phyloP scores from a whole-genome alignment of 164 flowering plant species.

The Dillenia suffruticosa region DNA sequence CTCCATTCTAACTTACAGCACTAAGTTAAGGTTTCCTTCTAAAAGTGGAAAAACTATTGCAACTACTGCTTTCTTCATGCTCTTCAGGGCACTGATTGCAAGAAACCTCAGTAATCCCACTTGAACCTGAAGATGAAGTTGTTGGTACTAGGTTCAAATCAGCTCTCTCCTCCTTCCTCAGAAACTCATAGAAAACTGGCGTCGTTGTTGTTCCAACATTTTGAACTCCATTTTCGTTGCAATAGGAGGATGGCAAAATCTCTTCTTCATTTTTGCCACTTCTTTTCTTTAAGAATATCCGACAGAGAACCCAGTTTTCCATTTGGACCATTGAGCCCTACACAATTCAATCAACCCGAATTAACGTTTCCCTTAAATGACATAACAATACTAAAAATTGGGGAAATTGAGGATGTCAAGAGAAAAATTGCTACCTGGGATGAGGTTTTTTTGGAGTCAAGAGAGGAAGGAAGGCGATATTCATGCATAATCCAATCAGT shows the following conservation, averaged over 20 bases:
- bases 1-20: too few species aligned
- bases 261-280: conserved; percentile 28
- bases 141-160: conserved; percentile 32
- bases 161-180: conserved; percentile 29
- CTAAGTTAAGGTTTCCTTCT: conserved; percentile 21
- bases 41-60: conserved; percentile 35
- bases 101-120: conserved; percentile 51
- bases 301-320: conserved; percentile 67
- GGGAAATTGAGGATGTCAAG: neutral
- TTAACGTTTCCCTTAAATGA: neutral
- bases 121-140: conserved; percentile 44
- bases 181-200: conserved; percentile 56
- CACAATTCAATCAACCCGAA: neutral
- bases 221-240: neutral
- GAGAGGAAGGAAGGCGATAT: conserved; percentile 33
- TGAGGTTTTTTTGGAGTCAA: conserved; percentile 8
- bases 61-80: conserved; percentile 47
- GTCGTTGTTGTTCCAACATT: neutral
- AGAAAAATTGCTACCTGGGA: conserved; percentile 12
- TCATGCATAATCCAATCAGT: conserved; percentile 86
- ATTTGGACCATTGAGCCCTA: conserved; percentile 20
- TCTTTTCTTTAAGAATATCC: conserved; percentile 64
- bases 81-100: conserved; percentile 20
- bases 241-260: neutral
- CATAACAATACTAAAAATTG: neutral